A percentile compares a stretch with the other conserved stretches of the same genome.
Conservation (phyloP, 2,329 filamentous ascomycete species). For the Hypoxylon sp. region DNA sequence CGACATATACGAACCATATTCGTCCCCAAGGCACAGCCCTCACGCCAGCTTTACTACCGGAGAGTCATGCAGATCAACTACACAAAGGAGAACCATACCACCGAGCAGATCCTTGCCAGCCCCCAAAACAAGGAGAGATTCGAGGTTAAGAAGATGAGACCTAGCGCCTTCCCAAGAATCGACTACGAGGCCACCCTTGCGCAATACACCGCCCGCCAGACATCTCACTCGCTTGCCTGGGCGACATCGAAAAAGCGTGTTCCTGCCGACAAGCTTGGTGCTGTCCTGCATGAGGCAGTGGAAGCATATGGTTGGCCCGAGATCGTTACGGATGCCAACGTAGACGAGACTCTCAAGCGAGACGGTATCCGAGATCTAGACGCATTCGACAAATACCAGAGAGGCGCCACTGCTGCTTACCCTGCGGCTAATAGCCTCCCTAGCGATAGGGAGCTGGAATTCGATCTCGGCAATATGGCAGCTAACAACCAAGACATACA, state of each 20-base stretch:
- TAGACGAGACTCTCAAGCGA: slow-evolving; percentile 1
- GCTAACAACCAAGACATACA: not conserved
- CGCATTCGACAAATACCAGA: slow-evolving; percentile 4
- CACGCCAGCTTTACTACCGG: slow-evolving; percentile 16
- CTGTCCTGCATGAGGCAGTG: slow-evolving; percentile 6
- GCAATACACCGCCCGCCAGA: slow-evolving; percentile 6
- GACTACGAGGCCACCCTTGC: slow-evolving; percentile 20
- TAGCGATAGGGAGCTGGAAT: not conserved
- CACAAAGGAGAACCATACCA: not conserved
- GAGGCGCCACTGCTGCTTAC: not conserved
- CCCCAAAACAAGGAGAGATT: slow-evolving; percentile 7
- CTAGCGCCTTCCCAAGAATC: not conserved
- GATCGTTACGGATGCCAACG: slow-evolving; percentile 3
- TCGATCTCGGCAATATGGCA: not conserved
- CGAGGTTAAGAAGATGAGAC: not conserved
- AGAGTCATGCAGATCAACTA: slow-evolving; percentile 1
- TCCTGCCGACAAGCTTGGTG: slow-evolving; percentile 2
- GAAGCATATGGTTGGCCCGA: slow-evolving; percentile 13
- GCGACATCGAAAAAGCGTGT: slow-evolving; percentile 9
- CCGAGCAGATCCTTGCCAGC: not conserved
- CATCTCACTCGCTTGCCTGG: not conserved
- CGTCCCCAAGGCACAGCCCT: not conserved
- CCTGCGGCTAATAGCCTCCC: not conserved
- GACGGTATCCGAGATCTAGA: slow-evolving; percentile 6
- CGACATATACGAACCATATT: slow-evolving; percentile 13